phyloP scores from a whole-genome alignment of 2,329 filamentous ascomycete species.

The Neofusicoccum kwambonambiense region DNA sequence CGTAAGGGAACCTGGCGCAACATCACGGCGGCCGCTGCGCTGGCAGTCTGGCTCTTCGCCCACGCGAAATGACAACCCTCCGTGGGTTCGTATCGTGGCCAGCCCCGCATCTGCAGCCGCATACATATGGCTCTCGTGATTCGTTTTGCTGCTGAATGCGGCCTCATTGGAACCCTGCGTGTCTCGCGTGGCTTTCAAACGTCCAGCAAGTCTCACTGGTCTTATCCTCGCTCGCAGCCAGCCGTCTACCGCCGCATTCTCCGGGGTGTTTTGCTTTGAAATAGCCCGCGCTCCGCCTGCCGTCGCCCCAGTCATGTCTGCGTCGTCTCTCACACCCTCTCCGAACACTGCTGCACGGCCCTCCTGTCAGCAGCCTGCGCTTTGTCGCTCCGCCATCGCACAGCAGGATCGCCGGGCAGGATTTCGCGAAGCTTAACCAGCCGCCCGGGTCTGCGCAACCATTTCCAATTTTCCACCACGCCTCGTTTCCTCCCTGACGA shows the following conservation, averaged over 20 bases:
- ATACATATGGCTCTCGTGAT: background rate
- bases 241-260: background rate
- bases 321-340: background rate
- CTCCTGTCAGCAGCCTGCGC: background rate
- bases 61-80: background rate
- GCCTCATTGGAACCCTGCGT: constrained; percentile 1
- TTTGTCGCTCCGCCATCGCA: background rate
- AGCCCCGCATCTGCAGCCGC: constrained; percentile 9
- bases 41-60: background rate
- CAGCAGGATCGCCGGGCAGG: constrained; percentile 11
- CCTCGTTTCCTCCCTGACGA: background rate
- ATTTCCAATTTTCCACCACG: background rate
- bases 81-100: background rate
- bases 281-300: background rate
- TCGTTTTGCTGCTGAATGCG: constrained; percentile 1
- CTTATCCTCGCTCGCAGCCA: constrained; percentile 1
- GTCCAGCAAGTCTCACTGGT: constrained; percentile 11
- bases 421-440: constrained; percentile 11
- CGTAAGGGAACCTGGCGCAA: background rate
- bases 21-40: background rate
- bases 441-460: constrained; percentile 13
- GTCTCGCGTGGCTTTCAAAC: constrained; percentile 16
- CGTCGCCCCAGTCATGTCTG: constrained; percentile 5
- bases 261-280: constrained; percentile 7
- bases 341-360: background rate